phyloP scores from a whole-genome alignment of 148 eudicot species.

The Rhododendron kiyosumense region DNA sequence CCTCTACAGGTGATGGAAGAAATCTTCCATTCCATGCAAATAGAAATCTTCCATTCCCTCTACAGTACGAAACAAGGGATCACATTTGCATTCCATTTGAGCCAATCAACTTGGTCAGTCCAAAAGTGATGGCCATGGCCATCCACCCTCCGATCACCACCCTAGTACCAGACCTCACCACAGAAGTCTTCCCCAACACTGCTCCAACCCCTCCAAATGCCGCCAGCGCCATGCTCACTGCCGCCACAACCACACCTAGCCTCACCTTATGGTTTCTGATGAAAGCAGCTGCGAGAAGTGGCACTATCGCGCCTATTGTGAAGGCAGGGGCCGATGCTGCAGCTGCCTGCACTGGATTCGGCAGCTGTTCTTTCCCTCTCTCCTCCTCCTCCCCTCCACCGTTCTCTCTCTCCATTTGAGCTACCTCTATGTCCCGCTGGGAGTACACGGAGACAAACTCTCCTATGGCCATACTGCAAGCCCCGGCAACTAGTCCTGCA shows the following conservation, averaged over 20 bases:
- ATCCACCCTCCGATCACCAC: constrained; percentile 44
- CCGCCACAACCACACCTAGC: constrained; percentile 19
- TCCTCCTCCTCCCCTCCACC: background rate
- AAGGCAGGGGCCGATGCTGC: constrained; percentile 34
- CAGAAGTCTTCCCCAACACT: constrained; percentile 8
- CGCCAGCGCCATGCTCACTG: constrained; percentile 26
- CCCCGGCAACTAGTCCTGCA: constrained; percentile 35
- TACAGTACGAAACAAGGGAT: too few species aligned
- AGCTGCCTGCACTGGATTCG: constrained; percentile 33
- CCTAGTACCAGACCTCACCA: constrained; percentile 24
- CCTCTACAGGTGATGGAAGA: background rate
- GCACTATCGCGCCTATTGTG: constrained; percentile 27
- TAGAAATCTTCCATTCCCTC: background rate
- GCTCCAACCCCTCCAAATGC: constrained; percentile 19
- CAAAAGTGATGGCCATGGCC: constrained; percentile 43
- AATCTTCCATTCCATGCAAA: background rate
- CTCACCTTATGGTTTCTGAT: constrained; percentile 23
- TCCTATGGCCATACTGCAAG: constrained; percentile 44
- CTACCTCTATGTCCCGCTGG: constrained; percentile 27
- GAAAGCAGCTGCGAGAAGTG: constrained; percentile 32
- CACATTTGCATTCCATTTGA: constrained; percentile 10
- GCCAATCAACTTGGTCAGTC: constrained; percentile 30
- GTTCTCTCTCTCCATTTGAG: constrained; percentile 35
- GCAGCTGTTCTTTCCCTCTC: constrained; percentile 15
- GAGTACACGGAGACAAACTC: constrained; percentile 34